These are phyloP conservation scores for Xylariaceae sp. DNA, from an alignment of 2,329 filamentous ascomycete genomes.

Conservation along the genomic window DNA sequence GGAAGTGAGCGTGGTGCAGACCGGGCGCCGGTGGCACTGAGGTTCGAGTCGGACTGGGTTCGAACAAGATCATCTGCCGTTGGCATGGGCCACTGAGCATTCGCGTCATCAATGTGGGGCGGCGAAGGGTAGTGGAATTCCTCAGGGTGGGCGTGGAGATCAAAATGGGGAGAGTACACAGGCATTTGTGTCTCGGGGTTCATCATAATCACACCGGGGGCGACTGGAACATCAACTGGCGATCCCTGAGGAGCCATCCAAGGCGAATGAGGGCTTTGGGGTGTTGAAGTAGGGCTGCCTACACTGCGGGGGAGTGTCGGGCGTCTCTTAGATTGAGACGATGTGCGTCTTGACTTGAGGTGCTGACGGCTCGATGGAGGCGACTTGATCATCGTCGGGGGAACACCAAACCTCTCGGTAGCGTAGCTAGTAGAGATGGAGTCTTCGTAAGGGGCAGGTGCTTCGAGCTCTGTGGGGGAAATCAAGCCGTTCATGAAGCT, in stretches of 20 bases:
- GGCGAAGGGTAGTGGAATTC: slow-evolving; percentile 23
- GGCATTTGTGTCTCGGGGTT: slow-evolving; percentile 15
- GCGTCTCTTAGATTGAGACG: slow-evolving; percentile 17
- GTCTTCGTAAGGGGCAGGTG: slow-evolving; percentile 17
- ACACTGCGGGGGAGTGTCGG: slow-evolving; percentile 16
- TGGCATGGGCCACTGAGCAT: slow-evolving; percentile 14
- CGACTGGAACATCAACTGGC: slow-evolving; percentile 14
- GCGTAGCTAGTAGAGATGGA: slow-evolving; percentile 12
- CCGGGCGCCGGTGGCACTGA: slow-evolving; percentile 5
- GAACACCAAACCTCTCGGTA: slow-evolving; percentile 13
- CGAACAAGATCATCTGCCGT: slow-evolving; percentile 8
- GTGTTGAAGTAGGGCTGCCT: slow-evolving; percentile 14
- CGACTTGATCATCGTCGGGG: slow-evolving; percentile 13
- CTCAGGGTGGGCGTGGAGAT: slow-evolving; percentile 16
- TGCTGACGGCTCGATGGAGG: slow-evolving; percentile 15
- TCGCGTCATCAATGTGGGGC: slow-evolving; percentile 16
- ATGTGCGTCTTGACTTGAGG: slow-evolving; percentile 15
- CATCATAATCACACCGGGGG: slow-evolving; percentile 19
- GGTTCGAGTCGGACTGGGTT: slow-evolving; percentile 12
- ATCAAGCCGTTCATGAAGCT: slow-evolving; percentile 18
- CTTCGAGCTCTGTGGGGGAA: slow-evolving; percentile 17
- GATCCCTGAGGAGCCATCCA: slow-evolving; percentile 17
- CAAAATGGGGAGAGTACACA: slow-evolving; percentile 18
- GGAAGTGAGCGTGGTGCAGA: slow-evolving; percentile 18
- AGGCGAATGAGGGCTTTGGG: slow-evolving; percentile 18